Conservation (phyloP, 768 basidiomycete genomes). For the Clavaria fumosa region DNA sequence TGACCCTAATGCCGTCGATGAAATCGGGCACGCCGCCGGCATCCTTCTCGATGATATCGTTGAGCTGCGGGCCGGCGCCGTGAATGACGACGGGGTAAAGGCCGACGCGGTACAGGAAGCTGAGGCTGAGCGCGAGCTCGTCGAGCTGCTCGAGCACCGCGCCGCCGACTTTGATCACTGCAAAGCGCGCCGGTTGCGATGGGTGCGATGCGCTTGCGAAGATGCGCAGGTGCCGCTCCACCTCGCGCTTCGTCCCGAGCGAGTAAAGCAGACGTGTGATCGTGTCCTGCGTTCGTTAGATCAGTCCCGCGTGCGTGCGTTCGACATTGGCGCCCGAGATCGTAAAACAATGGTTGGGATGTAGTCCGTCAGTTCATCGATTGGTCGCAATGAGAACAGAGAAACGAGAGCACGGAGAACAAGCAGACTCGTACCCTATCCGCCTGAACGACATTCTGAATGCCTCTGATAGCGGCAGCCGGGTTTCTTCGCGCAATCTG, state of each 20-base stretch:
- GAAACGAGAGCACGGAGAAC: neutral
- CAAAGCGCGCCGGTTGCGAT: slow-evolving; percentile 85
- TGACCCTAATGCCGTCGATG: slow-evolving; percentile 94
- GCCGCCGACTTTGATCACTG: slow-evolving; percentile 96
- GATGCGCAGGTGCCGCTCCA: slow-evolving; percentile 95
- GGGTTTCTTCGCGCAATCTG: slow-evolving; percentile 24
- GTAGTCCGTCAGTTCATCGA: too few relatives aligned
- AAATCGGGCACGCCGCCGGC: slow-evolving; percentile 95
- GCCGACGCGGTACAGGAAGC: slow-evolving; percentile 92
- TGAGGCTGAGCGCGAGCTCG: slow-evolving; percentile 86
- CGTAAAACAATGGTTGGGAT: too few relatives aligned
- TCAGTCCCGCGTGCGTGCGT: too few relatives aligned
- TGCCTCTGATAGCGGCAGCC: slow-evolving; percentile 23
- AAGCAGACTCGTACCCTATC: slow-evolving; percentile 39
- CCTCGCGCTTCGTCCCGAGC: slow-evolving; percentile 92
- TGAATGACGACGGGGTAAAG: slow-evolving; percentile 97
- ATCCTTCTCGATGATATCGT: slow-evolving; percentile 83
- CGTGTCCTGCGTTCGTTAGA: too few relatives aligned
- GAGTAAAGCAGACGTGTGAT: slow-evolving; percentile 95
- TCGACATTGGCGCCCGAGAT: too few relatives aligned
- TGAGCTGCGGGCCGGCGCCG: slow-evolving; percentile 91
- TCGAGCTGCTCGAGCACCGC: slow-evolving; percentile 87
- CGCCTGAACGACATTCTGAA: slow-evolving; percentile 56
- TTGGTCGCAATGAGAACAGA: neutral
- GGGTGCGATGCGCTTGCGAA: slow-evolving; percentile 90